Percentiles rank a stretch among this genome's conserved stretches.
Evolutionary conservation across 371 early-diverging fungal species (phyloP).

Genomic region (Mortierella sp.): DNA sequence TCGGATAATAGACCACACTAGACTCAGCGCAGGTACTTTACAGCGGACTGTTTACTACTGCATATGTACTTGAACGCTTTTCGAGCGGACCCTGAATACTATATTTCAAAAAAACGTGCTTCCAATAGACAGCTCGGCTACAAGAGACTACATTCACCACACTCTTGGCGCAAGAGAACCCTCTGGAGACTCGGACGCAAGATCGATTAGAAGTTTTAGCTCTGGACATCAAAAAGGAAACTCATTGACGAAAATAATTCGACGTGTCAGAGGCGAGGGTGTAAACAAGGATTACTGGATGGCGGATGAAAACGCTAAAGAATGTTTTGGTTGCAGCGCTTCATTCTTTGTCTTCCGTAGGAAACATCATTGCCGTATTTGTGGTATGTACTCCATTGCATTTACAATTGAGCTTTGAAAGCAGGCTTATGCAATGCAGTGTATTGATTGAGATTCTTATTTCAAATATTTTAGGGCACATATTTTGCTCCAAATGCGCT

Average conservation of each 20-base stretch:
- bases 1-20: slow-evolving; percentile 17
- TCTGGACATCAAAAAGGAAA: slow-evolving; percentile 67
- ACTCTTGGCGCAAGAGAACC: slow-evolving; percentile 57
- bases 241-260: slow-evolving; percentile 68
- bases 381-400: slow-evolving; percentile 64
- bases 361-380: slow-evolving; percentile 88
- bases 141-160: slow-evolving; percentile 44
- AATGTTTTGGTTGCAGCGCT: slow-evolving; percentile 82
- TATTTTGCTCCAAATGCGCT: slow-evolving; percentile 87
- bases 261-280: slow-evolving; percentile 71
- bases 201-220: slow-evolving; percentile 66
- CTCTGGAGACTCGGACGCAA: slow-evolving; percentile 65
- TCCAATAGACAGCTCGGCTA: slow-evolving; percentile 35
- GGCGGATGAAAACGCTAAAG: slow-evolving; percentile 82
- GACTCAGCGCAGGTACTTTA: slow-evolving; percentile 30
- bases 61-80: slow-evolving; percentile 13
- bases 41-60: too few relatives aligned
- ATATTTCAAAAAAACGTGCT: slow-evolving; percentile 9
- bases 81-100: slow-evolving; percentile 13
- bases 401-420: not conserved
- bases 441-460: not conserved
- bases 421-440: too few relatives aligned
- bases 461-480: slow-evolving; percentile 65
- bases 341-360: slow-evolving; percentile 77
- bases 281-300: slow-evolving; percentile 83